These are phyloP conservation scores for Trypanosoma boissoni DNA, from an alignment of 208 protist species.

Conservation along the genomic window DNA sequence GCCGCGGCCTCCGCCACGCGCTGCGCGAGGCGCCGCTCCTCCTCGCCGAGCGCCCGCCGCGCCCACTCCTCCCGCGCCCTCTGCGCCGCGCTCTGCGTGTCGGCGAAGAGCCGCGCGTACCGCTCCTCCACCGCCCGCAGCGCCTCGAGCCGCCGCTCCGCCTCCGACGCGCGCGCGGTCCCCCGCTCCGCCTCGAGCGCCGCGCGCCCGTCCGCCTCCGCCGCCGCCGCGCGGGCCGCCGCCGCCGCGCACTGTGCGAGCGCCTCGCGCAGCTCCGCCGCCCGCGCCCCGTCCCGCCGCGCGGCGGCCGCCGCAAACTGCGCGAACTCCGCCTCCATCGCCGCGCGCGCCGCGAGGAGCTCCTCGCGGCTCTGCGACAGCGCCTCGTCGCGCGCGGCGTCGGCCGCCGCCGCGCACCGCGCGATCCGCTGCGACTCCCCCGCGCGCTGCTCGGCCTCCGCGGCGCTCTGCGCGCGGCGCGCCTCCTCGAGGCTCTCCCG, in stretches of 20 bases:
- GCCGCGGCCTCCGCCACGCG: constrained; percentile 28
- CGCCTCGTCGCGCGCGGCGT: constrained; percentile 3
- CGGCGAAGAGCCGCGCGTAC: constrained; percentile 25
- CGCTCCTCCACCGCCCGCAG: constrained; percentile 31
- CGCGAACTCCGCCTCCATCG: constrained; percentile 22
- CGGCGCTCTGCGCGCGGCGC: too few species aligned
- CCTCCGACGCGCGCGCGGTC: constrained; percentile 26
- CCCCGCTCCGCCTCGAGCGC: constrained; percentile 42
- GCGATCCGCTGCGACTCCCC: neutral
- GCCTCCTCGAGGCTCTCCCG: constrained; percentile 6
- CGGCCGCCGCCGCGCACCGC: too few species aligned
- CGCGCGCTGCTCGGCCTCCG: neutral
- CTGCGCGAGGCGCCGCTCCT: constrained; percentile 42
- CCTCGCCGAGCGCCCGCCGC: constrained; percentile 37
- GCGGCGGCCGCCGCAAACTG: constrained; percentile 13
- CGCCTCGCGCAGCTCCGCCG: neutral
- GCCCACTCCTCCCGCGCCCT: constrained; percentile 44
- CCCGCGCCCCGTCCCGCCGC: constrained; percentile 8
- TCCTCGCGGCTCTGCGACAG: constrained; percentile 16
- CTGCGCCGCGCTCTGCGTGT: constrained; percentile 25
- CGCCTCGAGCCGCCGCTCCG: constrained; percentile 40
- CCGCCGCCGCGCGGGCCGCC: constrained; percentile 20
- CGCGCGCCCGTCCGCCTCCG: constrained; percentile 34
- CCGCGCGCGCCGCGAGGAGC: constrained; percentile 20
- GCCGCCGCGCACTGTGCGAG: constrained; percentile 21